Base-by-base conservation (phyloP, 2,329 filamentous ascomycete species). In the Decorospora gaudefroyi region DNA sequence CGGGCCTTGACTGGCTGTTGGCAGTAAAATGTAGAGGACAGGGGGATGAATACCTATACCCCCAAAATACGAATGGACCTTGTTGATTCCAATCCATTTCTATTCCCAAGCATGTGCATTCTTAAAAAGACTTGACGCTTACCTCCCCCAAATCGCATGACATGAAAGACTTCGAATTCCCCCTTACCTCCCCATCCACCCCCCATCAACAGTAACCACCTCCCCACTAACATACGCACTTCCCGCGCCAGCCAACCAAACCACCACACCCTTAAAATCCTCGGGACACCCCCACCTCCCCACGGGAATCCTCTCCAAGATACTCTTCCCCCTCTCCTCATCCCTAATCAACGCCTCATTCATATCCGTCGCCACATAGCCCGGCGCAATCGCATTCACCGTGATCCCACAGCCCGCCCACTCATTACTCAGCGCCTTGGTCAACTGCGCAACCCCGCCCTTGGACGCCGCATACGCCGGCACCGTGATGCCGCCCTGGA, bases 331-430 rank as follows among this genome's bases (percentile, higher is more conserved):
- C 23, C 90, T 76, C 56, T 79, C 81, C 60, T 80, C 71, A 69
- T 96, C 84, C 36, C 84, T 80, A 29, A 95, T 81, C 62, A 96
- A 72, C 2, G 90, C 90, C 55, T 78, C 80, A 68, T 96, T 96
- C 91, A 96, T 96, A 49, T 96, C 90, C n/a, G 90, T 96, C 35
- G 82, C 87, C 59, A 95, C 88, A 70, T 96, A 96, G 0, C 90
- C 90, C 0, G 90, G 90, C 2, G 90, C 90, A 64, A 96, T 88
- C 6, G 87, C 88, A 69, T 96, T 96, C 27, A 96, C 90, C 1
- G 81, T 88, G 50, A 96, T 79, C 2, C 90, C 90, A 62, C 83
- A 80, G n/a, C 76, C 70, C 0, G 85, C 83, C 90, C 90, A 96
- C 73, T 95, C 88, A 66, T 96, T 96, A 32, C 85, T 84, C 45